Evolutionary conservation across 805 yeast species (phyloP), one percentile per base, ranked within the genome.

Genomic region (Candida broadrunensis): DNA sequence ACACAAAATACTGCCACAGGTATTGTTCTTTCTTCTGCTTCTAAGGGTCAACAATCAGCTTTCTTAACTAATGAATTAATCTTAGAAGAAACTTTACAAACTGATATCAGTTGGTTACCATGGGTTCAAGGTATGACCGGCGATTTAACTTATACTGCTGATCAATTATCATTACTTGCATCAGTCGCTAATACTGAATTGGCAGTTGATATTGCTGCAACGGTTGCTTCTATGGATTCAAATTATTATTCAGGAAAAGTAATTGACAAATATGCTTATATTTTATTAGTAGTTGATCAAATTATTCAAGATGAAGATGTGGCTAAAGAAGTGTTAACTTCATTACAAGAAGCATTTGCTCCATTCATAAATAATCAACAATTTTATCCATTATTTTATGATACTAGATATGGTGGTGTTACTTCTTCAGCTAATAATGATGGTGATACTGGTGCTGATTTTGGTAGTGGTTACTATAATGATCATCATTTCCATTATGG

Each of bases 401-500:
- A 80, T 52, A 76, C 81, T 6, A 72, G 61, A 43, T 78, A 63
- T 52, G 71, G 72, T 33, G 85, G 85, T 42, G 65, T 80, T 12
- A 74, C 81, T n/a, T 73, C 83, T 1, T 63, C 75, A 29, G 75
- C 74, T 8, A 60, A 72, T 17, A 68, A 69, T 46, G 45, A 55
- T 38, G 77, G 77, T 41, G 75, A 73, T 42, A 50, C 68, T 20
- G 64, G 67, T 26, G 71, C 70, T 30, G 84, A 81, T 53, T 88
- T 73, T 57, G 95, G 95, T 35, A 75, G 83, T 57, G 77, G 85
- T 18, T 84, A 77, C 58, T 87, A 86, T 63, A 86, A 87, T 51
- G 95, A 88, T 54, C 95, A 88, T 53, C 93, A 87, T 56, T 88
- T 86, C 75, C 95, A 88, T 58, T 88, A 84, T 54, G 93, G 93